A percentile compares a stretch with the other conserved stretches of the same genome.
phyloP scores from a whole-genome alignment of 1,139 yeast genomes.

The Lodderomyces theae region DNA sequence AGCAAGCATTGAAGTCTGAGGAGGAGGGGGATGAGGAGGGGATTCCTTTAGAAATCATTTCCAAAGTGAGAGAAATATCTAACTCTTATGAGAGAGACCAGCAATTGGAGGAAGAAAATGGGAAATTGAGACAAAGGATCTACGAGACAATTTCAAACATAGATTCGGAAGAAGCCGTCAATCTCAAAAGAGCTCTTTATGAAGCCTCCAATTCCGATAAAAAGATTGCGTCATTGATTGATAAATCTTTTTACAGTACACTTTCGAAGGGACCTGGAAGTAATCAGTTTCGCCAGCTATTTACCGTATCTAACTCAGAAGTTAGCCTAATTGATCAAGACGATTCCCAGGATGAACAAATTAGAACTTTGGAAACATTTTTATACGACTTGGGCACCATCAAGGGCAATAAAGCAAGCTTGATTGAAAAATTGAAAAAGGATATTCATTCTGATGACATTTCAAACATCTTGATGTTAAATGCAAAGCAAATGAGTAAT shows the following conservation, averaged over 20 bases:
- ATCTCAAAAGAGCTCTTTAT: slow-evolving; percentile 60
- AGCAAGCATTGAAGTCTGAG: slow-evolving; percentile 21
- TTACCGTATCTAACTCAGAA: slow-evolving; percentile 30
- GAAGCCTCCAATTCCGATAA: slow-evolving; percentile 70
- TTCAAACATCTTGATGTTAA: slow-evolving; percentile 69
- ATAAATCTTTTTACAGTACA: slow-evolving; percentile 23
- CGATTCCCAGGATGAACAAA: slow-evolving; percentile 29
- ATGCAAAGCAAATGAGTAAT: slow-evolving; percentile 55
- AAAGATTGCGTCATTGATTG: slow-evolving; percentile 43
- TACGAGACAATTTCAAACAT: slow-evolving; percentile 31
- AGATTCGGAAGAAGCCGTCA: slow-evolving; percentile 45
- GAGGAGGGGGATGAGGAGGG: slow-evolving; percentile 7
- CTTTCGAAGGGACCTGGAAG: slow-evolving; percentile 37
- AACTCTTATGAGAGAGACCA: slow-evolving; percentile 22
- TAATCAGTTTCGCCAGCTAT: slow-evolving; percentile 29
- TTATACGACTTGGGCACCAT: slow-evolving; percentile 44
- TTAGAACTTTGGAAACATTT: slow-evolving; percentile 46
- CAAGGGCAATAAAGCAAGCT: slow-evolving; percentile 58
- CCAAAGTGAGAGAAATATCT: slow-evolving; percentile 29
- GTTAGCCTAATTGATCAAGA: slow-evolving; percentile 65
- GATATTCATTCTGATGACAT: slow-evolving; percentile 83
- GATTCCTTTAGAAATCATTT: slow-evolving; percentile 19
- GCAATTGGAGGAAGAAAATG: slow-evolving; percentile 23
- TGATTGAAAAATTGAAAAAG: slow-evolving; percentile 63
- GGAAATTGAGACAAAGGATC: slow-evolving; percentile 38